Base-by-base conservation (phyloP, 179 eudicot genomes). In the Heliamphora pulchella region DNA sequence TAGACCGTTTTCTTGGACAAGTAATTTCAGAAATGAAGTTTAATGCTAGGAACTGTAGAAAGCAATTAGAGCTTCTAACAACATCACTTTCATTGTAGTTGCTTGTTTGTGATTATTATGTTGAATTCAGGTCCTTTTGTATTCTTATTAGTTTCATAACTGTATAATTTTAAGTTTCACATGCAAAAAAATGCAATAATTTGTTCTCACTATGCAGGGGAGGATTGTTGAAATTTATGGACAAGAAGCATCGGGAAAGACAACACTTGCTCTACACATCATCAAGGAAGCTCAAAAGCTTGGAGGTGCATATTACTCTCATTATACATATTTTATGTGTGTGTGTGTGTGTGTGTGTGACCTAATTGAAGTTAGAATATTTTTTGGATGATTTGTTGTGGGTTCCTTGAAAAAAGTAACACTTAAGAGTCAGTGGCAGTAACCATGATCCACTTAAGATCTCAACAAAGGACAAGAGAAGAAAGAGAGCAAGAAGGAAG, bases 211-310 rank as follows among this genome's bases (percentile, higher is more conserved):
- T 20, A 17, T 75, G 69, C 86, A 96, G 99, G 99, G 99, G 83
- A 96, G 99, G 84, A 92, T 96, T 70, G 91, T 96, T 75, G 99
- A 96, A 82, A 92, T 96, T 71, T 96, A 85, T 82, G 99, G 99
- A 77, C 92, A 88, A 85, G 99, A 96, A 85, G 94, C 98, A 73
- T 96, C 99, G 48, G 99, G 99, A 44, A 96, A 96, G 90, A 94
- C 99, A 53, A 96, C 99, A 44, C 91, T 96, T 71, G 98, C 97
- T 39, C 86, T 96, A 68, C 97, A 96, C 82, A 84, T 94, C 80
- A 90, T 96, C 65, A 96, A 82, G 86, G 99, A 96, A 87, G 98
- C 99, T 81, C 99, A 96, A 80, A 92, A 92, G 86, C 91, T 87
- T 87, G 98, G 98, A 87, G 99, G 99, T 94, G 77, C 71, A 61